These are phyloP conservation scores for Geotrichum reessii DNA, from an alignment of 1,139 yeast species.

Conservation along the genomic window DNA sequence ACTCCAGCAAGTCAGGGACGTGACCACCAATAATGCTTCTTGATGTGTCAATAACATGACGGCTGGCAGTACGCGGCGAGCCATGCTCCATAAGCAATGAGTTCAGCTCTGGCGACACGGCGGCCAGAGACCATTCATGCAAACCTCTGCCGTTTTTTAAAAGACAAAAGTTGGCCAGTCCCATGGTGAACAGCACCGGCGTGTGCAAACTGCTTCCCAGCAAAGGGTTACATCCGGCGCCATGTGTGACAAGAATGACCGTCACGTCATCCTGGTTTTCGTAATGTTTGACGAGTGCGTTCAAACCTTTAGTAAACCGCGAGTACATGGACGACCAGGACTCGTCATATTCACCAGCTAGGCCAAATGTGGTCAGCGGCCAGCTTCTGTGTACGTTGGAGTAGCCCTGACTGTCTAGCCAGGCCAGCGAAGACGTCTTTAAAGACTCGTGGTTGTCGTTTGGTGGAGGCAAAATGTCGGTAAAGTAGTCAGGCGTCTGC, in stretches of 20 bases:
- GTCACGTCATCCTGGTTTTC: conserved; percentile 21
- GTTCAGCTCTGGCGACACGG: conserved; percentile 3
- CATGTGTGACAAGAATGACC: conserved; percentile 38
- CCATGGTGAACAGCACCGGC: conserved; percentile 34
- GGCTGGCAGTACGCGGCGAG: neutral
- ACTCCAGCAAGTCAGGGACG: neutral
- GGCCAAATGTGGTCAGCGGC: conserved; percentile 33
- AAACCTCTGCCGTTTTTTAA: neutral
- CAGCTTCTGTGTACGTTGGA: conserved; percentile 22
- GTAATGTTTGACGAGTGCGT: conserved; percentile 27
- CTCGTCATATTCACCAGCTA: conserved; percentile 38
- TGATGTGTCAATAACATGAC: neutral
- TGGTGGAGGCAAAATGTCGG: conserved; percentile 36
- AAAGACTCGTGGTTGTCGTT: conserved; percentile 33
- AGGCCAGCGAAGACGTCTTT: conserved; percentile 27
- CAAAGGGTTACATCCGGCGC: conserved; percentile 40
- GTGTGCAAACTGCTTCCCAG: conserved; percentile 32
- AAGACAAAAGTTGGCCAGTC: conserved; percentile 25
- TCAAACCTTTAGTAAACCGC: conserved; percentile 33
- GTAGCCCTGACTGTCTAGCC: conserved; percentile 19
- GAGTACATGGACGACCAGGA: conserved; percentile 37
- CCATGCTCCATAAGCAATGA: conserved; percentile 1
- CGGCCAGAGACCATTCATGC: neutral
- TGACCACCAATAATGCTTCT: neutral
- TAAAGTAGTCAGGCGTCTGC: conserved; percentile 39